A percentile compares a stretch with the other conserved stretches of the same genome.
These are phyloP conservation scores for Coemansia guatemalensis DNA, from an alignment of 192 early-diverging fungal genomes.

Conservation along the genomic window DNA sequence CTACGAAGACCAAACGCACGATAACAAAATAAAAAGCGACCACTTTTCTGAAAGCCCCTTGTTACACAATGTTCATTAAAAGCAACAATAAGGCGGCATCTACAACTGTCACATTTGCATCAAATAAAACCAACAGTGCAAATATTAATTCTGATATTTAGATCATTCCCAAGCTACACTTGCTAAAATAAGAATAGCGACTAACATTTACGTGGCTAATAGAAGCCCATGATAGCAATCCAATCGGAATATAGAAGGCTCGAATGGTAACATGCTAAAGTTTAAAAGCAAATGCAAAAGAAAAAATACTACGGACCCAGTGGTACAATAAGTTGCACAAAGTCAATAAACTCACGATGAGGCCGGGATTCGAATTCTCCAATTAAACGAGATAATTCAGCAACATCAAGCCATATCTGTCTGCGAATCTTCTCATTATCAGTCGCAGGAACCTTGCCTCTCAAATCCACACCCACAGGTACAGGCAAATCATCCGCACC, in stretches of 20 bases:
- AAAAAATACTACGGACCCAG: conserved; percentile 11
- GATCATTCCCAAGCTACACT: neutral
- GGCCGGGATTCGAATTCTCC: conserved; percentile 10
- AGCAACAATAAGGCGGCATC: neutral
- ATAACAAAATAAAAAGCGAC: neutral
- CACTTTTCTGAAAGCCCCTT: neutral
- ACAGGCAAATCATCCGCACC: conserved; percentile 20
- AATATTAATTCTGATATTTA: neutral
- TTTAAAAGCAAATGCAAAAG: neutral
- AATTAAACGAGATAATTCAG: conserved; percentile 17
- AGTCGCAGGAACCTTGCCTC: conserved; percentile 16
- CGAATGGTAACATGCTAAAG: neutral
- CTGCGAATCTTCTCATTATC: conserved; percentile 52
- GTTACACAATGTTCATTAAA: neutral
- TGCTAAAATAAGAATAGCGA: neutral
- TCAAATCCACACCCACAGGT: conserved; percentile 31
- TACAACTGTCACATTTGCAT: neutral
- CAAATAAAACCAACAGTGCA: neutral
- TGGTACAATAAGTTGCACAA: conserved; percentile 25
- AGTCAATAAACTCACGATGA: conserved; percentile 16
- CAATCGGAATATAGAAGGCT: neutral
- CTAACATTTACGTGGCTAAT: neutral
- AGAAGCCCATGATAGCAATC: neutral
- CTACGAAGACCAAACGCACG: neutral
- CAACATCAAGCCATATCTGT: conserved; percentile 46